Evolutionary conservation across 2,329 filamentous ascomycete species (phyloP).

Genomic region (Epicoccum sorghinum): DNA sequence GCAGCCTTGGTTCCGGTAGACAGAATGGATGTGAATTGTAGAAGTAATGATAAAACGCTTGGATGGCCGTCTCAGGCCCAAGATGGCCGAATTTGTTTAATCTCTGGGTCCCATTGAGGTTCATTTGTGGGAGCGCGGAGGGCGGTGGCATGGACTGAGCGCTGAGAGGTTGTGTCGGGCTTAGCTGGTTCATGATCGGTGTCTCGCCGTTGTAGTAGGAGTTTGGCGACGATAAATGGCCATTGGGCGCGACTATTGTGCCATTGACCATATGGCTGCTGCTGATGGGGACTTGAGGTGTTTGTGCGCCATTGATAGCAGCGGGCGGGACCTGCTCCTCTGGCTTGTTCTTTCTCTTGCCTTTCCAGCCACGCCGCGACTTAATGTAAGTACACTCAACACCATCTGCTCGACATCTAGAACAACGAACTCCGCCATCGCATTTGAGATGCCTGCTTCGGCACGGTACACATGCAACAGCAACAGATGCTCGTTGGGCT

Average conservation of each 20-base stretch:
- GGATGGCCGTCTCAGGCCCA: conserved; percentile 38
- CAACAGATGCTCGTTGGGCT: conserved; percentile 40
- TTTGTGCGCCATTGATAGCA: conserved; percentile 29
- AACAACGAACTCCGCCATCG: conserved; percentile 57
- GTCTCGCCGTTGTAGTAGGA: conserved; percentile 38
- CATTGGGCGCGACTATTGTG: conserved; percentile 18
- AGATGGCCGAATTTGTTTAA: conserved; percentile 36
- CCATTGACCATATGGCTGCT: conserved; percentile 24
- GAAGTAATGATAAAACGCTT: conserved; percentile 57
- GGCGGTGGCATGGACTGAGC: conserved; percentile 28
- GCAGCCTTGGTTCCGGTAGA: conserved; percentile 54
- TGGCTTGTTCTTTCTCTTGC: conserved; percentile 47
- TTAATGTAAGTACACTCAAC: conserved; percentile 59
- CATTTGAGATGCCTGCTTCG: conserved; percentile 61
- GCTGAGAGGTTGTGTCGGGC: conserved; percentile 28
- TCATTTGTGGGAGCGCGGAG: conserved; percentile 30
- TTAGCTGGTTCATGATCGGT: conserved; percentile 31
- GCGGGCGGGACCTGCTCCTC: conserved; percentile 37
- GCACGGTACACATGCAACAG: conserved; percentile 59
- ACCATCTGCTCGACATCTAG: conserved; percentile 54
- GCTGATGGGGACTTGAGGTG: conserved; percentile 21
- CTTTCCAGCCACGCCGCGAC: conserved; percentile 58
- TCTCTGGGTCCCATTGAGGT: conserved; percentile 42
- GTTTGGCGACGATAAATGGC: conserved; percentile 39
- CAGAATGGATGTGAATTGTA: conserved; percentile 62